Base-by-base conservation (phyloP, 805 yeast genomes). In the Starmerella asiatica region DNA sequence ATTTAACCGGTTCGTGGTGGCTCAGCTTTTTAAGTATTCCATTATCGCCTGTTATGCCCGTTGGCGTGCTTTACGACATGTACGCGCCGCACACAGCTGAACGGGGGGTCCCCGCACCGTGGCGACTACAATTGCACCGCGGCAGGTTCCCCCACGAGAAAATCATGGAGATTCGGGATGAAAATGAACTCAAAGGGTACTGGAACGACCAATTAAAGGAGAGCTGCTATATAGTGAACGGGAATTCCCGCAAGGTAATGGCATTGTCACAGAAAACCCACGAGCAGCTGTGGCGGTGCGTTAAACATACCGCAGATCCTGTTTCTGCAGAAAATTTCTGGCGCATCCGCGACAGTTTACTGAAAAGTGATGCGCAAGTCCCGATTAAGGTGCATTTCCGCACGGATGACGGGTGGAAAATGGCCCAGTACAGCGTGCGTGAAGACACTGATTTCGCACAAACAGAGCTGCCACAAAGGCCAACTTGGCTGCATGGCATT, bases 181-280 rank as follows among this genome's bases (percentile, higher is more conserved):
- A 34, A 40, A 45, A 51, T 19, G 53, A 65, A 11, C 47, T 73
- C 42, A 65, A 59, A 33, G 70, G 67, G 37, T 67, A 71, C 36
- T 76, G 91, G 77, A 61, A 76, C 44, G 85, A 88, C 54, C 84
- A 75, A 43, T 60, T 84, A 55, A 88, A 91, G 52, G 96, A 88
- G 53, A 70, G 84, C 4, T 75, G 84, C 51, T 83, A 68, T 52
- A 72, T 84, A 0, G 56, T 80, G 28, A 74, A 77, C 47, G 94
- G 94, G 0, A 70, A 73, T n/a, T 69, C 94, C 5, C 83, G 79
- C 45, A 69, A 75, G 2, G 71, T 88, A n/a, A 79, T 88, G 93
- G 67, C 67, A 20, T 60, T 88, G 39, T 71, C 91, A 5, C 75
- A 73, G 44, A 65, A 64, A 1, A 76, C 78, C 37, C 69, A 88